These are phyloP conservation scores for Colletotrichum agaves DNA, from an alignment of 2,329 filamentous ascomycete species.

Conservation along the genomic window DNA sequence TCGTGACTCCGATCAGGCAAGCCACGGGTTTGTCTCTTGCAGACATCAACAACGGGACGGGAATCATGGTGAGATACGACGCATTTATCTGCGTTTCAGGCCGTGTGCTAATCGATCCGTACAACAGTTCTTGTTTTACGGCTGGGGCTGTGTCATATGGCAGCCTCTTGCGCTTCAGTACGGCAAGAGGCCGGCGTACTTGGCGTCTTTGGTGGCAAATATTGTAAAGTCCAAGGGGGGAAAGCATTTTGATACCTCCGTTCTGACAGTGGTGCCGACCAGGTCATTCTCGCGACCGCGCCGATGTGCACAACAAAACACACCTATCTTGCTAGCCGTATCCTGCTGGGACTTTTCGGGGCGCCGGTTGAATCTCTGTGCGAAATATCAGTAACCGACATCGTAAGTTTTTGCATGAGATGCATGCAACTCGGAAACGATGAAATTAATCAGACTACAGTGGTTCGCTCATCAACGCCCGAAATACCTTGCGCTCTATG, in stretches of 20 bases:
- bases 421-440: too few species aligned
- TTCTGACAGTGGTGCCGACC: rapidly evolving
- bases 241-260: rapidly evolving
- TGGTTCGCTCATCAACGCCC: slow-evolving; percentile 55
- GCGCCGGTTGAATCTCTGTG: slow-evolving; percentile 59
- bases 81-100: neutral
- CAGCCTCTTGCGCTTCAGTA: slow-evolving; percentile 59
- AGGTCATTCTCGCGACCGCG: slow-evolving; percentile 43
- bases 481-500: slow-evolving; percentile 56
- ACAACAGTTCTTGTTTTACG: slow-evolving; percentile 52
- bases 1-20: slow-evolving; percentile 49
- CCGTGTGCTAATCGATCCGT: slow-evolving; percentile 1
- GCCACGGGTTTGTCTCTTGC: slow-evolving; percentile 47
- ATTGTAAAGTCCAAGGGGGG: slow-evolving; percentile 40
- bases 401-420: slow-evolving; percentile 41
- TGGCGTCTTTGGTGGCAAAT: slow-evolving; percentile 49
- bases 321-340: slow-evolving; percentile 54
- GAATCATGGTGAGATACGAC: slow-evolving; percentile 45
- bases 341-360: slow-evolving; percentile 56
- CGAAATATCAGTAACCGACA: slow-evolving; percentile 55
- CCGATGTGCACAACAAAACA: slow-evolving; percentile 42
- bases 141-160: slow-evolving; percentile 59
- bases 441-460: slow-evolving; percentile 6
- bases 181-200: slow-evolving; percentile 54
- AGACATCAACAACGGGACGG: slow-evolving; percentile 53